Base-by-base conservation (phyloP, 805 yeast species). In the Lipomyces yamanashiensis region DNA sequence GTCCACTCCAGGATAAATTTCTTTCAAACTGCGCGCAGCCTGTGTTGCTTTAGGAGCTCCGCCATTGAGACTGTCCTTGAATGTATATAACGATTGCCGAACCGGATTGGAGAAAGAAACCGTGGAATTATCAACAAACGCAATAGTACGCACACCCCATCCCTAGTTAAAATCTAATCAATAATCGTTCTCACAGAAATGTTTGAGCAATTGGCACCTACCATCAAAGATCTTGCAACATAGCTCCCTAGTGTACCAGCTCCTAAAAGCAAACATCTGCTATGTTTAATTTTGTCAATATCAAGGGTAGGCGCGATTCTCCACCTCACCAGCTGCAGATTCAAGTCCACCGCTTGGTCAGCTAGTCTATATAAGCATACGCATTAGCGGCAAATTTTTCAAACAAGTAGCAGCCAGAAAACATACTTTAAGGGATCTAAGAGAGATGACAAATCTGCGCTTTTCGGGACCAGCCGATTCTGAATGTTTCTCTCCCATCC, bases 211-310 rank as follows among this genome's bases (percentile, higher is more conserved):
- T n/a, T 12, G 8, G 45, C 13, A 55, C 62, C 2, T 48, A 67
- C 70, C 74, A 95, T 74, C 36, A 95, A 76, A 0, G 89, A 88
- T 60, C 99, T 80, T 0, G 96, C 83, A 6, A 95, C 93, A 72
- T 93, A 93, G 63, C 96, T 88, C 0, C 99, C 99, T 7, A 96
- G 80, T 2, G 99, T 95, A 7, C 99, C 99, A 0, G 98, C 89
- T 0, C 99, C 99, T n/a, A 95, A 80, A 15, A 95, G 77, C 49
- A 95, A 76, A 44, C 92, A 88, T 67, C 82, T 87, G 10, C 87
- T 82, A 17, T 75, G 63, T 67, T 84, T 83, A 23, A 95, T 79
- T 1, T 77, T 72, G 6, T 89, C 92, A 53, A 95, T 78, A 71
- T 95, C 84, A 2, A 95, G 73, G 8, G 85, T 82, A 0, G 99